Conservation (phyloP, 441 rosid genomes). For the Pelargonium myrrhifolium region DNA sequence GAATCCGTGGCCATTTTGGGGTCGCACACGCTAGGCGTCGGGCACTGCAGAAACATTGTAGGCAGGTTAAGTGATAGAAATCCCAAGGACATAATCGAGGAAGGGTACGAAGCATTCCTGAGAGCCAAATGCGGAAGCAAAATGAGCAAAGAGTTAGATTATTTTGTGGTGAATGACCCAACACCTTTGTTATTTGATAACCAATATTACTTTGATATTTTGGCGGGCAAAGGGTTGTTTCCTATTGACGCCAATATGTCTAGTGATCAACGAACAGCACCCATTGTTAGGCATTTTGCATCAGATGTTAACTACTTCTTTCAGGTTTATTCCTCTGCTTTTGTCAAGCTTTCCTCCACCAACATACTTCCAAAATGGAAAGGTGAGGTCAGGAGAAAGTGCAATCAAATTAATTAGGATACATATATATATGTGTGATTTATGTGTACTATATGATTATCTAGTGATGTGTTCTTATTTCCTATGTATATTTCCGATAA, state of each 20-base stretch:
- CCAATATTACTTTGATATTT: constrained; percentile 16
- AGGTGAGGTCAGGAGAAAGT: constrained; percentile 22
- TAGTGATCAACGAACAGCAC: constrained; percentile 20
- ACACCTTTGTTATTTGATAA: constrained; percentile 24
- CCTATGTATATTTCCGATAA: too few relatives aligned
- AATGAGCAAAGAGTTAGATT: constrained; percentile 10
- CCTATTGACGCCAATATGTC: constrained; percentile 19
- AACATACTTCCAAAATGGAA: neutral
- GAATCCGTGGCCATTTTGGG: constrained; percentile 33
- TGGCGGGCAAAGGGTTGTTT: constrained; percentile 22
- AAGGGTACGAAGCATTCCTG: constrained; percentile 12
- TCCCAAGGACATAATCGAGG: constrained; percentile 11
- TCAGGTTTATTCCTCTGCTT: constrained; percentile 21
- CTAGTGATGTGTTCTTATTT: too few relatives aligned
- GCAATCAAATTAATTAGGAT: constrained; percentile 16
- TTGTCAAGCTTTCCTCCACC: constrained; percentile 21
- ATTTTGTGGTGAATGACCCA: constrained; percentile 18
- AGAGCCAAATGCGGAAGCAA: constrained; percentile 17
- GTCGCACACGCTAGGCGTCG: constrained; percentile 24
- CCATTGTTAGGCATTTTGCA: constrained; percentile 19
- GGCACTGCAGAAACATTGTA: constrained; percentile 26
- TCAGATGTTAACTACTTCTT: constrained; percentile 15
- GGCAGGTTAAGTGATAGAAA: constrained; percentile 10
- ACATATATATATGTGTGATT: too few relatives aligned
- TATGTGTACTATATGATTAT: too few relatives aligned